A percentile compares a stretch with the other conserved stretches of the same genome.
Evolutionary conservation across 768 basidiomycete species (phyloP).

Genomic region (Xerocomellus dryophilus): DNA sequence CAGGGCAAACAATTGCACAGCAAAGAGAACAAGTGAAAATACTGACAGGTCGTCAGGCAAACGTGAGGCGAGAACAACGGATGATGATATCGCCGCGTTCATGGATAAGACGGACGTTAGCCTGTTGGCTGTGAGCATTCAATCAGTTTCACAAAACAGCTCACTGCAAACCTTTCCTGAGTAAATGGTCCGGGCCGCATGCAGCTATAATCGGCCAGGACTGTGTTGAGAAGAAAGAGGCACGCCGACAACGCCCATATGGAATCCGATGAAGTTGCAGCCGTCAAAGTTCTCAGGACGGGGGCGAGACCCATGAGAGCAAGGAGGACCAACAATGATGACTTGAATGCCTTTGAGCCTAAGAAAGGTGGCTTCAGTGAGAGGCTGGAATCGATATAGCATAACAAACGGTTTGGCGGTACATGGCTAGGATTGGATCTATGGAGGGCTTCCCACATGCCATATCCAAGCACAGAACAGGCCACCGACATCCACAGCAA

Average conservation of each 20-base stretch:
- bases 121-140: conserved; percentile 41
- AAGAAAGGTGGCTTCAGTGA: conserved; percentile 11
- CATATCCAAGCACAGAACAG: conserved; percentile 60
- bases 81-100: conserved; percentile 90
- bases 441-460: conserved; percentile 58
- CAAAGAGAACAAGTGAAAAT: conserved; percentile 83
- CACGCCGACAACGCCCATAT: conserved; percentile 93
- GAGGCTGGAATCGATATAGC: not conserved
- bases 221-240: conserved; percentile 76
- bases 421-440: conserved; percentile 31
- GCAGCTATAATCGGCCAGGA: conserved; percentile 80
- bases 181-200: conserved; percentile 40
- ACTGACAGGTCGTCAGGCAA: conserved; percentile 79
- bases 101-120: conserved; percentile 81
- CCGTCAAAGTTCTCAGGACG: conserved; percentile 86
- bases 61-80: conserved; percentile 90
- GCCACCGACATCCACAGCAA: conserved; percentile 63
- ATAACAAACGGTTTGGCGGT: conserved; percentile 27
- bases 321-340: conserved; percentile 83
- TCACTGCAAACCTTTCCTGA: conserved; percentile 54
- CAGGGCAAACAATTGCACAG: conserved; percentile 79
- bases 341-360: conserved; percentile 76
- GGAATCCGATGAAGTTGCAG: conserved; percentile 93
- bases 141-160: conserved; percentile 19
- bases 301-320: conserved; percentile 88